Percentiles rank a stretch among this genome's conserved stretches.
These are phyloP conservation scores for Physcomitrium patens DNA, from an alignment of 225 moss, liverwort and hornwort species.

Conservation along the genomic window DNA sequence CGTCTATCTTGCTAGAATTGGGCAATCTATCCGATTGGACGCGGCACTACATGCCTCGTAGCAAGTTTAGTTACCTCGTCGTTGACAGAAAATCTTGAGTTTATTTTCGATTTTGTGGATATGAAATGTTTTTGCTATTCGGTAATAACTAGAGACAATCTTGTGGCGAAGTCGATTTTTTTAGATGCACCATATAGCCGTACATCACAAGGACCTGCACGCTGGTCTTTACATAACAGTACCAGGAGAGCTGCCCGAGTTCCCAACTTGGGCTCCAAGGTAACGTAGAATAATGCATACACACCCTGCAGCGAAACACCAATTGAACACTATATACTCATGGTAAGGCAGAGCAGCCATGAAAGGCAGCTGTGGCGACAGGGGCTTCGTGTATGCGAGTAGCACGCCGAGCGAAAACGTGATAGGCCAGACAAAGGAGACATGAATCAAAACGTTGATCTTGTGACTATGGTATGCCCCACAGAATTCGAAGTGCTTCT, in stretches of 20 bases:
- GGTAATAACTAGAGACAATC: no score
- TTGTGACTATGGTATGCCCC: slow-evolving; percentile 82
- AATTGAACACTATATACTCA: slow-evolving; percentile 82
- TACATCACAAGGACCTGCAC: no score
- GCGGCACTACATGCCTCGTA: no score
- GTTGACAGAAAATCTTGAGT: no score
- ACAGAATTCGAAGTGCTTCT: slow-evolving; percentile 87
- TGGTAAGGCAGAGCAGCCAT: slow-evolving; percentile 65
- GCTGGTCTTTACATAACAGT: slow-evolving; percentile 28
- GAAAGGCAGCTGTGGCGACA: slow-evolving; percentile 70
- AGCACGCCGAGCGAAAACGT: slow-evolving; percentile 55
- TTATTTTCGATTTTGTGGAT: no score
- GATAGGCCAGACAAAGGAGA: slow-evolving; percentile 91
- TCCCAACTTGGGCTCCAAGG: slow-evolving; percentile 78
- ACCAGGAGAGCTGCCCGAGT: slow-evolving; percentile 69
- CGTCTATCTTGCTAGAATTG: no score
- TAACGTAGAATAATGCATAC: slow-evolving; percentile 75
- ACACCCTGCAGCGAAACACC: slow-evolving; percentile 65
- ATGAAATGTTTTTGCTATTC: no score
- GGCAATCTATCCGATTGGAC: no score
- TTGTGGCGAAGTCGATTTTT: no score
- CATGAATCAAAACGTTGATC: slow-evolving; percentile 74
- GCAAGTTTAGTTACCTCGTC: no score
- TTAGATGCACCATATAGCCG: no score
- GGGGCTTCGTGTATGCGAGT: slow-evolving; percentile 60